Evolutionary conservation across 129 eudicot species (phyloP).

Genomic region (Centella asiatica): DNA sequence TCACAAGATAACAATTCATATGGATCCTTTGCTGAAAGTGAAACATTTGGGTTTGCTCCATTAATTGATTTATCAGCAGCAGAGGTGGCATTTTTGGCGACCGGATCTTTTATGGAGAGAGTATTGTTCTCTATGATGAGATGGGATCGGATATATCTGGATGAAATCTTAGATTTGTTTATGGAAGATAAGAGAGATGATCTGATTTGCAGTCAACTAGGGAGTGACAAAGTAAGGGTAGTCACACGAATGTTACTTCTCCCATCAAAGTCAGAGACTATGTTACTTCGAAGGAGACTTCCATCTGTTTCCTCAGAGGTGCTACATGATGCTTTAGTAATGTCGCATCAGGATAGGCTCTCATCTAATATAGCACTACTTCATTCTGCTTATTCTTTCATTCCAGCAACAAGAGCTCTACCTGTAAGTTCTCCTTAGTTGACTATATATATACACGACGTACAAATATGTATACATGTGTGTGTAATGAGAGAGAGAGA

Average conservation of each 20-base stretch:
- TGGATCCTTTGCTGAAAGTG: slow-evolving; percentile 29
- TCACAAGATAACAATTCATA: slow-evolving; percentile 19
- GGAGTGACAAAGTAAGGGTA: slow-evolving; percentile 67
- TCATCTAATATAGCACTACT: slow-evolving; percentile 55
- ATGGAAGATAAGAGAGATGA: slow-evolving; percentile 40
- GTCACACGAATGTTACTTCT: slow-evolving; percentile 72
- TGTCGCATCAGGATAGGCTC: slow-evolving; percentile 73
- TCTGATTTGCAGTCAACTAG: slow-evolving; percentile 29
- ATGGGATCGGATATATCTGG: slow-evolving; percentile 39
- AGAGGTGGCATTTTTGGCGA: slow-evolving; percentile 64
- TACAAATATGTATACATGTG: no score
- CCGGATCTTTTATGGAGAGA: slow-evolving; percentile 70
- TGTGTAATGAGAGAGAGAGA: no score
- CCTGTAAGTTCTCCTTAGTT: slow-evolving; percentile 43
- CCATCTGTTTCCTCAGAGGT: slow-evolving; percentile 64
- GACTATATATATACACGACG: slow-evolving; percentile 17
- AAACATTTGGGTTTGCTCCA: slow-evolving; percentile 68
- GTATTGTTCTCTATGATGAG: slow-evolving; percentile 54
- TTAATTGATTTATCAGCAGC: slow-evolving; percentile 75
- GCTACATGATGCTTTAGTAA: slow-evolving; percentile 70
- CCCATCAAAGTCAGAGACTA: slow-evolving; percentile 54
- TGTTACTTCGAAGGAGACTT: slow-evolving; percentile 37
- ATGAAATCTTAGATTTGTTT: slow-evolving; percentile 47
- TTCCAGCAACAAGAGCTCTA: slow-evolving; percentile 89
- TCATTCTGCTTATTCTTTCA: slow-evolving; percentile 73